Percentiles rank a stretch among this genome's conserved stretches.
Conservation (phyloP, 192 early-diverging fungal species). For the Coemansia sp. region DNA sequence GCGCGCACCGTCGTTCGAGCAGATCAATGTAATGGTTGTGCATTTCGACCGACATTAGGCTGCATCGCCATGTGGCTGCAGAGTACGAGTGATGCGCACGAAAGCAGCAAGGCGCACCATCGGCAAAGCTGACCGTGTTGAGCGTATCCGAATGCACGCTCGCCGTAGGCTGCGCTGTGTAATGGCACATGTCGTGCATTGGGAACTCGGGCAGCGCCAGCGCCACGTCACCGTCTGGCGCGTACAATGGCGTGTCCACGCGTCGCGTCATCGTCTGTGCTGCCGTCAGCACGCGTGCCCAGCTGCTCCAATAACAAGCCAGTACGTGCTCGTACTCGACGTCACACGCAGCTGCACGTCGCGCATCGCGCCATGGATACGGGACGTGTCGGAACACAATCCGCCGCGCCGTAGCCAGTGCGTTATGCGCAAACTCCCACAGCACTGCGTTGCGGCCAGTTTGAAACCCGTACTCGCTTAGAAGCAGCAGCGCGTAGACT, state of each 20-base stretch:
- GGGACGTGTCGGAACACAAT: slow-evolving; percentile 17
- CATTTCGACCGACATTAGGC: slow-evolving; percentile 17
- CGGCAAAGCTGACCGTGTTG: slow-evolving; percentile 14
- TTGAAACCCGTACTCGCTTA: slow-evolving; percentile 49
- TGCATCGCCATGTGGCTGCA: slow-evolving; percentile 22
- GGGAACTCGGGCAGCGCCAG: slow-evolving; percentile 23
- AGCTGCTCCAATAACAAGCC: slow-evolving; percentile 37
- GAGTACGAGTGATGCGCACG: slow-evolving; percentile 11
- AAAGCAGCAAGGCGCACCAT: slow-evolving; percentile 3
- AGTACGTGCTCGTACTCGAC: slow-evolving; percentile 43
- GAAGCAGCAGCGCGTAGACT: slow-evolving; percentile 27
- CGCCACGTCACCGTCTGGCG: background rate
- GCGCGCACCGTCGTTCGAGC: slow-evolving; percentile 1
- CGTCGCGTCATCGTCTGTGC: slow-evolving; percentile 27
- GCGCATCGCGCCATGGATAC: slow-evolving; percentile 36
- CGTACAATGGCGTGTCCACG: background rate
- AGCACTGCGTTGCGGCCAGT: slow-evolving; percentile 21
- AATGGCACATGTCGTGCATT: slow-evolving; percentile 40
- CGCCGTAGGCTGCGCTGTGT: slow-evolving; percentile 22
- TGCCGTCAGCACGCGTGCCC: slow-evolving; percentile 19
- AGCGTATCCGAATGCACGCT: background rate
- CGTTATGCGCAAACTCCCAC: slow-evolving; percentile 32
- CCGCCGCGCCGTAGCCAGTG: slow-evolving; percentile 12
- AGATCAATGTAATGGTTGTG: slow-evolving; percentile 26
- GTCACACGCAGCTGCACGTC: slow-evolving; percentile 18